Evolutionary conservation across 257 asterid species (phyloP), one percentile per base, ranked within the genome.

Genomic region (Plantago major): DNA sequence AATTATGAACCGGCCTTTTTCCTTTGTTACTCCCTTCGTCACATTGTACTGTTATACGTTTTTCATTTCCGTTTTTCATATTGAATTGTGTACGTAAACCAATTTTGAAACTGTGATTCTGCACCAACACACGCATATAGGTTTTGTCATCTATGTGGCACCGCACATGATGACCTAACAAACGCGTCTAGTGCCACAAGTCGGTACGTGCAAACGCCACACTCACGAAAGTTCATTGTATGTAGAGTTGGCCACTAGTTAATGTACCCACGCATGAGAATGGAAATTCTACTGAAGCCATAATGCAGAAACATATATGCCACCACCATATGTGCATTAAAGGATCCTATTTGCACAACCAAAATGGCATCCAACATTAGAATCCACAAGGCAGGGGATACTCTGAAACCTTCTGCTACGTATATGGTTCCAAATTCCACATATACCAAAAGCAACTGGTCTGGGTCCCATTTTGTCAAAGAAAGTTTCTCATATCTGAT

Each of bases 391-490:
- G 60, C 61, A 38, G 54, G 51, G 22, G 33, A 37, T 53, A n/a
- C 22, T 43, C 19, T 72, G 38, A 42, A 56, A 8, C 45, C 49
- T n/a, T 69, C 51, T 49, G 14, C 17, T 62, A 48, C 64, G 2
- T 22, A 22, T 22, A 55, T 58, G 46, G 26, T 60, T 64, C 44
- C 46, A 56, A 51, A 46, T 28, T 54, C 65, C 64, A 52, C 59
- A 45, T 30, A 64, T 44, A 67, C 52, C 50, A 68, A 74, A 71
- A 57, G 68, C 37, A 51, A 11, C 46, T 38, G 43, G 14, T 50
- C 10, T 62, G 43, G 71, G 74, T 12, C 76, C 81, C 58, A 63
- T 11, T 42, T 15, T 49, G 61, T 66, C 50, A 47, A 59, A 70
- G 48, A 56, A 63, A 67, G 66, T 74, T 67, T 55, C 55, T 30